Evolutionary conservation across 148 eudicot species (phyloP).

Genomic region (Suaeda aralocaspica): DNA sequence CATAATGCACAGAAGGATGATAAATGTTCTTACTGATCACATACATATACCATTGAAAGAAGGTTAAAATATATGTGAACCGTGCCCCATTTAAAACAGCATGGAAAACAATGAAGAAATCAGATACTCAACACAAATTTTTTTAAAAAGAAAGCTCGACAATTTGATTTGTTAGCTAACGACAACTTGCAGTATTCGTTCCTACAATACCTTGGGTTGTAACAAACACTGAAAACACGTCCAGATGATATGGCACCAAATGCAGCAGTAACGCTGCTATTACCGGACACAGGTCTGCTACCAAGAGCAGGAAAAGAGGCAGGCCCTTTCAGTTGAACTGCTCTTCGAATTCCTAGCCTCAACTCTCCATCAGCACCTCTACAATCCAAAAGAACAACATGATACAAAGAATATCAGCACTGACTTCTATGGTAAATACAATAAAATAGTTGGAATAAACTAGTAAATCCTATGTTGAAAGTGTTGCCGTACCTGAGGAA

Average conservation of each 20-base stretch:
- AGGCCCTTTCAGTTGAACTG: conserved; percentile 52
- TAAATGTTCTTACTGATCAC: too few relatives aligned
- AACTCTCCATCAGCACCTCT: conserved; percentile 91
- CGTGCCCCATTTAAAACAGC: too few relatives aligned
- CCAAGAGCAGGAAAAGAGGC: conserved; percentile 34
- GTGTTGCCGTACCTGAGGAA: conserved; percentile 19
- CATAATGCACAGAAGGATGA: too few relatives aligned
- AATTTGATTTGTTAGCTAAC: too few relatives aligned
- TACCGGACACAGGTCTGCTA: conserved; percentile 38
- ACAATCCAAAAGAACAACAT: background rate
- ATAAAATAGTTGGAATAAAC: background rate
- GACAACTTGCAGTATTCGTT: too few relatives aligned
- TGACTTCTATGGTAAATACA: background rate
- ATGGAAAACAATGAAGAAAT: too few relatives aligned
- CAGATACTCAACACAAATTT: too few relatives aligned
- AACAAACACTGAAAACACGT: conserved; percentile 54
- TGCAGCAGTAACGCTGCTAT: conserved; percentile 40
- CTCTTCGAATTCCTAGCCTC: conserved; percentile 82
- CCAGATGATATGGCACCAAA: conserved; percentile 53
- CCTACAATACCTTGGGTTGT: conserved; percentile 76
- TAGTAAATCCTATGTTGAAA: background rate
- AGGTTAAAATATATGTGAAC: too few relatives aligned
- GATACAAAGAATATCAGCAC: background rate
- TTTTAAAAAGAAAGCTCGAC: too few relatives aligned
- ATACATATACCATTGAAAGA: too few relatives aligned